These are phyloP conservation scores for Kodamaea alishanica DNA, from an alignment of 1,139 yeast genomes.

Conservation along the genomic window DNA sequence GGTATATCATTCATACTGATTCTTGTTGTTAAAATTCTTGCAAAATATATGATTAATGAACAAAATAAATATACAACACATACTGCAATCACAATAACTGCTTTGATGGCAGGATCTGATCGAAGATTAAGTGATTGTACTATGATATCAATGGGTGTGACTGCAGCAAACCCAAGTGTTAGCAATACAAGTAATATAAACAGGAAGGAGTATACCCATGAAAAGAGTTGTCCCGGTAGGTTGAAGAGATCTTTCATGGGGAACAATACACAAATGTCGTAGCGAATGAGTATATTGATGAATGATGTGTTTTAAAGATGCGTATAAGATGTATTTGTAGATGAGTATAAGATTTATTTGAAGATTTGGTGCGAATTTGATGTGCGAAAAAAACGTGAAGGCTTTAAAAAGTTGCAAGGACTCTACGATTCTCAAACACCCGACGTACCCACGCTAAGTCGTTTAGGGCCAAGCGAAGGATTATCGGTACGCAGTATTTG, in stretches of 20 bases:
- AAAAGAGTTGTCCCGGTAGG: conserved; percentile 37
- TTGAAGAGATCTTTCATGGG: conserved; percentile 10
- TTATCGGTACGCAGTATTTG: too few relatives aligned
- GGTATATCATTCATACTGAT: conserved; percentile 73
- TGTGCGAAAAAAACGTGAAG: too few relatives aligned
- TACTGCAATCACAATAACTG: conserved; percentile 71
- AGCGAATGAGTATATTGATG: too few relatives aligned
- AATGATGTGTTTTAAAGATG: too few relatives aligned
- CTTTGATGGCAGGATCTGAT: conserved; percentile 57
- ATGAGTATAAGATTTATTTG: too few relatives aligned
- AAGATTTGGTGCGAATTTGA: too few relatives aligned
- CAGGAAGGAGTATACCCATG: conserved; percentile 57
- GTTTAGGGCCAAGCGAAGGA: too few relatives aligned
- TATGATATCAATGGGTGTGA: conserved; percentile 73
- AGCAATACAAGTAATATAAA: conserved; percentile 36
- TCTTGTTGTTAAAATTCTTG: conserved; percentile 56
- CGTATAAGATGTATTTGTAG: too few relatives aligned
- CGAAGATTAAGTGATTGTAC: conserved; percentile 54
- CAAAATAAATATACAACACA: conserved; percentile 57
- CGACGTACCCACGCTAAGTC: too few relatives aligned
- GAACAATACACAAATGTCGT: too few relatives aligned
- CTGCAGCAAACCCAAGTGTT: conserved; percentile 55
- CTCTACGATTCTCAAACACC: too few relatives aligned
- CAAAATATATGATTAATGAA: conserved; percentile 44
- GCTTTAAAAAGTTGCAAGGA: too few relatives aligned